Base-by-base conservation (phyloP, 73 alveolate genomes). In the Paraurostyla sp. region DNA sequence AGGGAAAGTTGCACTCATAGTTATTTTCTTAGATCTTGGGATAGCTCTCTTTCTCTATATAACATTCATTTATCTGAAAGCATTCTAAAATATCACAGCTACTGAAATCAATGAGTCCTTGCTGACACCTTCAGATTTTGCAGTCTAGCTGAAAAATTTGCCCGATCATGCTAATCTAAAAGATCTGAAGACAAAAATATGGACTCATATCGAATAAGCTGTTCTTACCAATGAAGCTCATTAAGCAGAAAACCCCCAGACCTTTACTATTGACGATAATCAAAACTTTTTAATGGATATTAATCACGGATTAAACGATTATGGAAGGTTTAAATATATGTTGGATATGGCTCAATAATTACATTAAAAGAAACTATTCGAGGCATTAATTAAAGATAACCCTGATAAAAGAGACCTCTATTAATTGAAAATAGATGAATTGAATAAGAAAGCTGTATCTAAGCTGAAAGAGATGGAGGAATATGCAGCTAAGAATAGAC, bases 91-190 rank as follows among this genome's bases (percentile, higher is more conserved):
- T 23, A 57, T 33, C 60, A 88, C 69, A 1, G 40, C 11, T 3
- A 33, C 16, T 15, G 94, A 88, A 45, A 80, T 88, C 4, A 49
- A 88, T n/a, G 90, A 71, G n/a, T 0, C 35, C 15, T 69, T 63
- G 0, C 35, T 88, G 16, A 50, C 82, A 33, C 87, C 91, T 11
- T 27, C 69, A 4, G 94, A 88, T 33, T 88, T 88, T 33, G 57
- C 94, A 25, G 73, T 80, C 33, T 51, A 88, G 46, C 40, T 88
- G 9, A 45, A 45, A 42, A 45, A 62, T 40, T 23, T 88, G n/a
- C 94, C 94, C 0, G 54, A 25, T 22, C 94, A 88, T 38, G 65
- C 25, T 18, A 43, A 76, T 23, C 49, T 78, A 4, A 59, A 46
- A 25, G 46, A 56, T 2, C 82, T 80, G 3, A 88, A 88, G 71